Percentiles rank a stretch among this genome's conserved stretches.
phyloP scores from a whole-genome alignment of 352 stramenopile genomes.

The Pythium aristosporum region DNA sequence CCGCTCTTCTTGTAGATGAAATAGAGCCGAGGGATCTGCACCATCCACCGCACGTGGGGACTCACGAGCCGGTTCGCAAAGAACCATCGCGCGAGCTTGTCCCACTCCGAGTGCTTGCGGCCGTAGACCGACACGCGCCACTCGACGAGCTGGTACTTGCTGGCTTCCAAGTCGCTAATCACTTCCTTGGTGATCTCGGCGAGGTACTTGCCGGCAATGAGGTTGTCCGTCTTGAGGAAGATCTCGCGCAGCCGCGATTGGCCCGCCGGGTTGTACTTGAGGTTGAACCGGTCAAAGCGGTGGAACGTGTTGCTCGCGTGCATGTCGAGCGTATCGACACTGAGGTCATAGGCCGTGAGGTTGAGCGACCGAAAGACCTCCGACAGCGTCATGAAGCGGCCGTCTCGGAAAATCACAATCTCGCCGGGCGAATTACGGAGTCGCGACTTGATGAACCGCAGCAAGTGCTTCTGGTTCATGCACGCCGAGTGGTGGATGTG shows the following conservation, averaged over 20 bases:
- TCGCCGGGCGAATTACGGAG: constrained; percentile 82
- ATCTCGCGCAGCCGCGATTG: constrained; percentile 96
- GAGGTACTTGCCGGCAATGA: constrained; percentile 95
- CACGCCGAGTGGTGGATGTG: constrained; percentile 97
- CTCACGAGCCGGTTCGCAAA: constrained; percentile 90
- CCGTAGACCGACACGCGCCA: constrained; percentile 95
- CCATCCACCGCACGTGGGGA: constrained; percentile 97
- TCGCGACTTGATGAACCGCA: constrained; percentile 90
- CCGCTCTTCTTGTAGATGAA: constrained; percentile 94
- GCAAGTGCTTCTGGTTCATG: constrained; percentile 96
- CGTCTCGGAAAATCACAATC: constrained; percentile 96
- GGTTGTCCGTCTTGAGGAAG: constrained; percentile 99
- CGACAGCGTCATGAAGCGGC: constrained; percentile 94
- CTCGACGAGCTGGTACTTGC: constrained; percentile 95
- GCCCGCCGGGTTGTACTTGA: constrained; percentile 97
- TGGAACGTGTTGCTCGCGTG: constrained; percentile 99
- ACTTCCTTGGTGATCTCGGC: constrained; percentile 96
- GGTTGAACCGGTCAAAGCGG: constrained; percentile 99
- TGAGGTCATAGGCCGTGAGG: constrained; percentile 97
- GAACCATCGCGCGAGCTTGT: constrained; percentile 96
- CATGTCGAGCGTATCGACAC: constrained; percentile 99
- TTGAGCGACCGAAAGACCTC: constrained; percentile 93
- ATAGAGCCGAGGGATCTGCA: constrained; percentile 98
- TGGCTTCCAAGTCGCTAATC: constrained; percentile 83
- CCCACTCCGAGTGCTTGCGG: constrained; percentile 93